Percentiles rank a stretch among this genome's conserved stretches.
Evolutionary conservation across 306 rosid species (phyloP).

Genomic region (Mimosa pudica): DNA sequence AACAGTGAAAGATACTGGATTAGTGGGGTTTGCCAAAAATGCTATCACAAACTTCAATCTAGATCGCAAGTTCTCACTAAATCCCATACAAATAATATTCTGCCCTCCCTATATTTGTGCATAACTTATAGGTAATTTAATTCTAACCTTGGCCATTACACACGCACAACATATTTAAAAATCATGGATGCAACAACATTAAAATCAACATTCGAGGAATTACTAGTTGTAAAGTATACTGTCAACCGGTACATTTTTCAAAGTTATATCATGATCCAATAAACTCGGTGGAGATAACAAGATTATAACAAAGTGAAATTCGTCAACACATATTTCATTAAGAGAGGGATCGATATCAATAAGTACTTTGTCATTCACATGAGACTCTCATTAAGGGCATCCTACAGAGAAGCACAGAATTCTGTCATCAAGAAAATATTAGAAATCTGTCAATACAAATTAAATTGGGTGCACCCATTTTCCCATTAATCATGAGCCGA

Average conservation of each 20-base stretch:
- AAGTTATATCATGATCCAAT: not conserved
- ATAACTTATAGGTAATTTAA: not conserved
- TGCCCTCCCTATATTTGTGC: not conserved
- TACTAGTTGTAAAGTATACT: not conserved
- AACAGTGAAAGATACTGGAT: too few relatives aligned
- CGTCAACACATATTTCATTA: not conserved
- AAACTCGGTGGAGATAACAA: not conserved
- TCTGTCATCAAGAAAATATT: not conserved
- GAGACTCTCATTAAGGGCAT: conserved; percentile 13
- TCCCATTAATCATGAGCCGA: conserved; percentile 14
- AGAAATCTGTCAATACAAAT: not conserved
- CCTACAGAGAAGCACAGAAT: not conserved
- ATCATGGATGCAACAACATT: not conserved
- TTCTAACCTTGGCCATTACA: too few relatives aligned
- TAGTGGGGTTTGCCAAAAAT: not conserved
- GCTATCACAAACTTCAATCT: not conserved
- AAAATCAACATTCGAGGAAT: not conserved
- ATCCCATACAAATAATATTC: not conserved
- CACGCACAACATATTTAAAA: too few relatives aligned
- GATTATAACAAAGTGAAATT: not conserved
- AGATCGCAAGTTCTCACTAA: not conserved
- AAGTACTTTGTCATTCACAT: not conserved
- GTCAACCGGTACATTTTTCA: not conserved
- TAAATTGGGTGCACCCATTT: conserved; percentile 14
- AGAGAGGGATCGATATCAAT: not conserved